Percentiles rank a stretch among this genome's conserved stretches.
Conservation (phyloP, 257 asterid genomes). For the Penstemon davidsonii region DNA sequence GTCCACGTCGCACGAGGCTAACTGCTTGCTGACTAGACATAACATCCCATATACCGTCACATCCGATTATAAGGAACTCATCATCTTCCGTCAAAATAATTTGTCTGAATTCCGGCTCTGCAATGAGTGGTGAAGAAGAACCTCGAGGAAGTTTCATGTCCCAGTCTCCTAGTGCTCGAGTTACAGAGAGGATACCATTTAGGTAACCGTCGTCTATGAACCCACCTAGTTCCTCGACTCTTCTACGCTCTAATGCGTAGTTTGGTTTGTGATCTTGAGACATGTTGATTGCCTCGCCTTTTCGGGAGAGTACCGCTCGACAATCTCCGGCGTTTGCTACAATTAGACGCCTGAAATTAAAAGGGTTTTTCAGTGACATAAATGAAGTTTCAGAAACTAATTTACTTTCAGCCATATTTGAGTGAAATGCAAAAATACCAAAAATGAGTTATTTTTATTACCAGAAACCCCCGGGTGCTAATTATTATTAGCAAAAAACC, state of each 20-base stretch:
- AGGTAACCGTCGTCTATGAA: slow-evolving; percentile 78
- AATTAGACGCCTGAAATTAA: slow-evolving; percentile 60
- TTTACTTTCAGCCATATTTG: not conserved
- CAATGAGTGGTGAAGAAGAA: slow-evolving; percentile 70
- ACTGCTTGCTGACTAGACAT: slow-evolving; percentile 82
- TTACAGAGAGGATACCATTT: slow-evolving; percentile 70
- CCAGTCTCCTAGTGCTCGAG: slow-evolving; percentile 88
- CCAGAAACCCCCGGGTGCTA: too few relatives aligned
- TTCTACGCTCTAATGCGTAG: slow-evolving; percentile 51
- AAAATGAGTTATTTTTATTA: too few relatives aligned
- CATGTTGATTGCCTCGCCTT: slow-evolving; percentile 78
- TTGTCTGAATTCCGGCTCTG: slow-evolving; percentile 77
- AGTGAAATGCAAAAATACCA: too few relatives aligned
- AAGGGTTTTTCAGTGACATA: not conserved
- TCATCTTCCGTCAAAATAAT: slow-evolving; percentile 63
- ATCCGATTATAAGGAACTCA: slow-evolving; percentile 82
- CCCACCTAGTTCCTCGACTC: slow-evolving; percentile 76
- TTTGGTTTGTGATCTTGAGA: slow-evolving; percentile 78
- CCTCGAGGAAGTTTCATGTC: slow-evolving; percentile 85
- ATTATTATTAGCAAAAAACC: too few relatives aligned
- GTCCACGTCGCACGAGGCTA: slow-evolving; percentile 66
- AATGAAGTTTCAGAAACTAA: not conserved
- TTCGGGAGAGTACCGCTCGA: slow-evolving; percentile 82
- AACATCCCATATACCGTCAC: slow-evolving; percentile 89
- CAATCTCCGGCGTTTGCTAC: slow-evolving; percentile 89